Evolutionary conservation across 208 protist species (phyloP).

Genomic region (Herpetomonas samuelpessoai): DNA sequence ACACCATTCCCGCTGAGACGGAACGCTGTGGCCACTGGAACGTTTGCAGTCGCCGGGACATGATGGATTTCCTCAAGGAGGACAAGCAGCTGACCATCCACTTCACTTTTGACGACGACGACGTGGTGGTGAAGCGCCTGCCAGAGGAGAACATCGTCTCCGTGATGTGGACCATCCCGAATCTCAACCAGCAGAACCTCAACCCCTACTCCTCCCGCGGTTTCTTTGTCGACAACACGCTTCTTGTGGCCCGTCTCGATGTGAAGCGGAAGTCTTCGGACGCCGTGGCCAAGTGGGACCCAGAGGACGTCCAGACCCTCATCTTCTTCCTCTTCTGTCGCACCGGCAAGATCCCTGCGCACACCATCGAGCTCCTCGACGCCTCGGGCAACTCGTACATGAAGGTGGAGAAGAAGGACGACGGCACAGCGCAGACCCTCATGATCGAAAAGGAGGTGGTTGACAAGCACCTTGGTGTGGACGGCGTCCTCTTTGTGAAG

Average conservation of each 20-base stretch:
- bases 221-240: slow-evolving; percentile 45
- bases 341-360: slow-evolving; percentile 53
- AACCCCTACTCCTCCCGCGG: slow-evolving; percentile 71
- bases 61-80: slow-evolving; percentile 46
- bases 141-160: slow-evolving; percentile 25
- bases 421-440: slow-evolving; percentile 37
- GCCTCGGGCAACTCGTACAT: slow-evolving; percentile 29
- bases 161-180: slow-evolving; percentile 66
- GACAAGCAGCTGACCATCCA: slow-evolving; percentile 55
- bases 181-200: slow-evolving; percentile 54
- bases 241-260: slow-evolving; percentile 56
- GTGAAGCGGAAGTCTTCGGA: slow-evolving; percentile 37
- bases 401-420: slow-evolving; percentile 33
- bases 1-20: slow-evolving; percentile 71
- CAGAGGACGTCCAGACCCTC: slow-evolving; percentile 37
- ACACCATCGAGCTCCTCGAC: slow-evolving; percentile 72
- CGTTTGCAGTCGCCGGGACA: slow-evolving; percentile 51
- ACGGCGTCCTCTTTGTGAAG: slow-evolving; percentile 42
- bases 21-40: slow-evolving; percentile 90
- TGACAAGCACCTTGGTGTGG: slow-evolving; percentile 23
- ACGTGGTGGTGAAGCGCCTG: slow-evolving; percentile 27
- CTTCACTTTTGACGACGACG: slow-evolving; percentile 81
- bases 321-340: slow-evolving; percentile 80
- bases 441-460: slow-evolving; percentile 41
- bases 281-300: slow-evolving; percentile 24